Conservation (phyloP, 2,329 filamentous ascomycete genomes). For the Xylaria multiplex region DNA sequence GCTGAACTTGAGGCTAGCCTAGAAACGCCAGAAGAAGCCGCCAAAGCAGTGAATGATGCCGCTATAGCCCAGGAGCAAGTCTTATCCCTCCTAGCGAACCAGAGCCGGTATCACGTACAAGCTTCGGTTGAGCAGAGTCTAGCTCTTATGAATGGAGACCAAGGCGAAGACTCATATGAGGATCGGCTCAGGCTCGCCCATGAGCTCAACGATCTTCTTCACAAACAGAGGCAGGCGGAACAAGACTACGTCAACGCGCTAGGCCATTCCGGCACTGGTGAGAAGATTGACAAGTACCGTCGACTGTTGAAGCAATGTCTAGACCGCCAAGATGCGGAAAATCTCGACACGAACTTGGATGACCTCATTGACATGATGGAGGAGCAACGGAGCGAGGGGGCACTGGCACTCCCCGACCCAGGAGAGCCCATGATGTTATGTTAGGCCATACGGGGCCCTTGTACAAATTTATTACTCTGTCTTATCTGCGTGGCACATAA, state of each 20-base stretch:
- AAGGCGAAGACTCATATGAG: slow-evolving; percentile 58
- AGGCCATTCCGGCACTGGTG: slow-evolving; percentile 74
- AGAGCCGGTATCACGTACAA: slow-evolving; percentile 64
- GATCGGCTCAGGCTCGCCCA: slow-evolving; percentile 68
- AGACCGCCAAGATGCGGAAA: slow-evolving; percentile 72
- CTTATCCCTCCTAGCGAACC: slow-evolving; percentile 60
- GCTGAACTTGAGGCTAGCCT: slow-evolving; percentile 65
- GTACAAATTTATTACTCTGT: background rate
- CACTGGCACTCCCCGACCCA: slow-evolving; percentile 38
- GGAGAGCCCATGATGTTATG: slow-evolving; percentile 45
- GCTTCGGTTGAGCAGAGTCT: slow-evolving; percentile 63
- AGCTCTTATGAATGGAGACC: slow-evolving; percentile 61
- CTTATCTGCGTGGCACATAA: slow-evolving; percentile 1
- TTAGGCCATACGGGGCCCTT: slow-evolving; percentile 22
- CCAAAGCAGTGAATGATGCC: slow-evolving; percentile 62
- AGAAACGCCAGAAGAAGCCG: slow-evolving; percentile 64
- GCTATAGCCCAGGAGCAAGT: slow-evolving; percentile 61
- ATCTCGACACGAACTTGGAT: slow-evolving; percentile 72
- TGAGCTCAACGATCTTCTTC: slow-evolving; percentile 65
- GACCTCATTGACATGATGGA: slow-evolving; percentile 71
- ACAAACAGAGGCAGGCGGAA: slow-evolving; percentile 71
- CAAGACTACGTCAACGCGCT: slow-evolving; percentile 75
- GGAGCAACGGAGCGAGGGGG: slow-evolving; percentile 63
- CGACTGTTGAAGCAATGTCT: slow-evolving; percentile 75
- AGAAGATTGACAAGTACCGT: slow-evolving; percentile 79